Conservation (phyloP, 768 basidiomycete species). For the Trametes cubensis region DNA sequence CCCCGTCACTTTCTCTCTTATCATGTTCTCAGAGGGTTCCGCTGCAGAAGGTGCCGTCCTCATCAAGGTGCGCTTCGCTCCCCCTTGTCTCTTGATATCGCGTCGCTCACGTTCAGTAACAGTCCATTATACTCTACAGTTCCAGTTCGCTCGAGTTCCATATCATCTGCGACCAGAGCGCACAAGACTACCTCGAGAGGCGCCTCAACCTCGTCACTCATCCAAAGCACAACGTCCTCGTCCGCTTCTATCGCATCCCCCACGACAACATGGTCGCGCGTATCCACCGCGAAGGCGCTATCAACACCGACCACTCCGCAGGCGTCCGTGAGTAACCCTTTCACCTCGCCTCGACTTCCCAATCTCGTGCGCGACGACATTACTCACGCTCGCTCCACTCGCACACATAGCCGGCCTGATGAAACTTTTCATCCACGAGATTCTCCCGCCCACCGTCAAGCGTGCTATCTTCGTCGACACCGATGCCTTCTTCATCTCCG, state of each 20-base stretch:
- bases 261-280: constrained; percentile 47
- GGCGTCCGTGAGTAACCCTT: constrained; percentile 45
- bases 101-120: background rate
- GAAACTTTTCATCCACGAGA: constrained; percentile 57
- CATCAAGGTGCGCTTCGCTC: constrained; percentile 40
- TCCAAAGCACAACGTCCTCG: constrained; percentile 40
- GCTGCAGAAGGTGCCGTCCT: constrained; percentile 46
- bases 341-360: background rate
- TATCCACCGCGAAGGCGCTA: constrained; percentile 48
- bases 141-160: constrained; percentile 28
- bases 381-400: background rate
- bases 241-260: constrained; percentile 47
- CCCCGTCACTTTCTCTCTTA: constrained; percentile 45
- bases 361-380: background rate
- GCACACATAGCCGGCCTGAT: constrained; percentile 46
- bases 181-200: constrained; percentile 42
- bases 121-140: constrained; percentile 32
- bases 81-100: background rate
- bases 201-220: constrained; percentile 43
- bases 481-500: constrained; percentile 52
- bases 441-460: constrained; percentile 45
- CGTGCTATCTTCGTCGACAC: constrained; percentile 56
- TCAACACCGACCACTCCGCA: constrained; percentile 49
- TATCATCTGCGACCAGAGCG: constrained; percentile 46
- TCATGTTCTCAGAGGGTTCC: constrained; percentile 47